Percentiles rank a stretch among this genome's conserved stretches.
phyloP scores from a whole-genome alignment of 169 alveolate genomes.

The Plasmodium gonderi region DNA sequence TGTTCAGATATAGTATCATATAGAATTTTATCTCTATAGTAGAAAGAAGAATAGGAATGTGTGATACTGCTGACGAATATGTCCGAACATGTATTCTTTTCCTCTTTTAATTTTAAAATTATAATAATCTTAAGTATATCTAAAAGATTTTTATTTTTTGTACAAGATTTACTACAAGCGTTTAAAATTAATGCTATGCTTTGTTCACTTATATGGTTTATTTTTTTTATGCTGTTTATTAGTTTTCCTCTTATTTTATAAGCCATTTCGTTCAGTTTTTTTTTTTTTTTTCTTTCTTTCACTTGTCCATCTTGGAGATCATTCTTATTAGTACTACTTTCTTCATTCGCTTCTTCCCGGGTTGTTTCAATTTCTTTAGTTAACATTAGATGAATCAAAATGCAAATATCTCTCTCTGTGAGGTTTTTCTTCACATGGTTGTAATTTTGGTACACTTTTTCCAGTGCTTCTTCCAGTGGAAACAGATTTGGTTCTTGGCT shows the following conservation, averaged over 20 bases:
- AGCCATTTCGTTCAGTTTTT: not conserved
- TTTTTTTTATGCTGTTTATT: slow-evolving; percentile 6
- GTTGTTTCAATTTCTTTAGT: not conserved
- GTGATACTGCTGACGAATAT: slow-evolving; percentile 62
- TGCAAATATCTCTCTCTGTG: slow-evolving; percentile 59
- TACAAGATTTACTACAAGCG: slow-evolving; percentile 37
- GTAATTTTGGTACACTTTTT: not conserved
- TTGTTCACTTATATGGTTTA: slow-evolving; percentile 64
- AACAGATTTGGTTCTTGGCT: not conserved
- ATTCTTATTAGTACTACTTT: too few relatives aligned
- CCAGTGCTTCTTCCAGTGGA: not conserved
- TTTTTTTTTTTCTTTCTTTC: not conserved
- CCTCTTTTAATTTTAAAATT: slow-evolving; percentile 51
- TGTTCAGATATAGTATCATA: slow-evolving; percentile 21
- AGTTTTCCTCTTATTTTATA: not conserved
- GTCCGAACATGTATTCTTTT: slow-evolving; percentile 60
- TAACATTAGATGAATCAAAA: slow-evolving; percentile 21
- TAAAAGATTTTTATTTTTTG: slow-evolving; percentile 21
- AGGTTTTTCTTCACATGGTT: not conserved
- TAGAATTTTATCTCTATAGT: slow-evolving; percentile 45
- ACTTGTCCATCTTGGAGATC: too few relatives aligned
- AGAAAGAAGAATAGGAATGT: slow-evolving; percentile 67
- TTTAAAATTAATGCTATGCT: slow-evolving; percentile 70
- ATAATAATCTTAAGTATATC: slow-evolving; percentile 48
- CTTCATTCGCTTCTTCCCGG: not conserved